phyloP scores from a whole-genome alignment of 768 basidiomycete genomes.

The Coprinellus micaceus region DNA sequence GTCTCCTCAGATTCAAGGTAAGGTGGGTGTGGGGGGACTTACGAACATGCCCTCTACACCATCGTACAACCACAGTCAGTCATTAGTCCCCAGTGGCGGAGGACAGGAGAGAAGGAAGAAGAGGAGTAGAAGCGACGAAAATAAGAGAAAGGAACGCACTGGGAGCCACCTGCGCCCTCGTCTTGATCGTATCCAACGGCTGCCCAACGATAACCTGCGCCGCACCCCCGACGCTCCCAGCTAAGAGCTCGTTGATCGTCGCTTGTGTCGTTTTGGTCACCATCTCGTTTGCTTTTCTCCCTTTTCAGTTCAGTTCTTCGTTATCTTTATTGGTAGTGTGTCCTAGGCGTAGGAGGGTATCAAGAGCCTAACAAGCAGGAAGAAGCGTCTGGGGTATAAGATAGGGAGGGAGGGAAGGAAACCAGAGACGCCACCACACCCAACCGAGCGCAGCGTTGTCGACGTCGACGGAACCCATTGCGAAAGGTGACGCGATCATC shows the following conservation, averaged over 20 bases:
- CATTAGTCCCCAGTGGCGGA: too few relatives aligned
- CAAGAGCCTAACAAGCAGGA: too few relatives aligned
- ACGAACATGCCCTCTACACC: conserved; percentile 87
- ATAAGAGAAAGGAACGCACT: conserved; percentile 41
- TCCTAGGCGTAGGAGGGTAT: too few relatives aligned
- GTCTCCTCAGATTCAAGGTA: neutral
- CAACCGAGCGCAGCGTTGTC: too few relatives aligned
- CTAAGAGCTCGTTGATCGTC: conserved; percentile 77
- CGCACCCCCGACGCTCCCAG: conserved; percentile 90
- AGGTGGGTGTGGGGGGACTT: conserved; percentile 28
- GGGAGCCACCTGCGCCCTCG: conserved; percentile 82
- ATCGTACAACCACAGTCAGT: too few relatives aligned
- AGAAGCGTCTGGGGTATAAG: too few relatives aligned
- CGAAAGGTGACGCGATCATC: conserved; percentile 23
- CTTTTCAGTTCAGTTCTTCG: neutral
- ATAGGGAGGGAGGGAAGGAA: neutral
- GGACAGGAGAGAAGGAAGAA: too few relatives aligned
- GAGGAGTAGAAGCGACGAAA: conserved; percentile 3
- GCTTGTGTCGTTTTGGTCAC: conserved; percentile 32
- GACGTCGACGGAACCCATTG: conserved; percentile 11
- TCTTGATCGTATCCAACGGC: conserved; percentile 85
- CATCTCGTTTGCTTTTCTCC: neutral
- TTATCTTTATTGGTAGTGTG: too few relatives aligned
- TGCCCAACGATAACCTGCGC: conserved; percentile 95
- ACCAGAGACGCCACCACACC: neutral